Base-by-base conservation (phyloP, 1,284 basidiomycete genomes). In the Trichosporon ovoides region DNA sequence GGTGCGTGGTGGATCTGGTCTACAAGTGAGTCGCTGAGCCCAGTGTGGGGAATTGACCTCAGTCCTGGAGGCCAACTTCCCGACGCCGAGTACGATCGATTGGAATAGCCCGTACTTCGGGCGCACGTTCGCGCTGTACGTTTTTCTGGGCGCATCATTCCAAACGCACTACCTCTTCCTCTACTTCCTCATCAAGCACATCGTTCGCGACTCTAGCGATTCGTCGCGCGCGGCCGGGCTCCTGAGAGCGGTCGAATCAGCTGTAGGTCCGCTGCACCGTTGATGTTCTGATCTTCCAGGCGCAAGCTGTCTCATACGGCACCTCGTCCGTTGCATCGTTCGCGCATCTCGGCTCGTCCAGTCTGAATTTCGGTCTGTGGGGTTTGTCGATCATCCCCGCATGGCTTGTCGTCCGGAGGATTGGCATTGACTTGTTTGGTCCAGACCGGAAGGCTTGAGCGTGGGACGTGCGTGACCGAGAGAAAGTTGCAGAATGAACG, bases 1-100 rank as follows among this genome's bases (percentile, higher is more conserved):
- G 58, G 58, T 19, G 58, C 34, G 4, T 59, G 58, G 58, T 59
- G 58, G 58, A 49, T 55, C 18, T 59, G 58, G 58, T 22, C 48
- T 4, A 55, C 51, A 24, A n/a, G 46, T 49, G 11, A n/a, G 46
- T 49, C 14, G 2, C 28, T 9, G 28, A 31, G 28, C 22, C 7
- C 22, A 19, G 13, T 16, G 24, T n/a, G n/a, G n/a, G n/a, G n/a
- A n/a, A 16, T 22, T 31, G 6, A n/a, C 46, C 2, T 10, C 14
- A 33, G 51, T 59, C 18, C 22, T 59, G 3, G n/a, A 55, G 40
- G 19, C 53, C 3, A 19, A 59, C 49, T 59, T 43, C 19, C 53
- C 53, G 12, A 22, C 24, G 14, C 11, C 18, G 10, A 34, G 38
- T 4, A 31, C 50, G 0, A 46, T 59, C 35, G 58, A 59, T 50